Conservation (phyloP, 192 early-diverging fungal genomes). For the Globomyces pollinis-pini region DNA sequence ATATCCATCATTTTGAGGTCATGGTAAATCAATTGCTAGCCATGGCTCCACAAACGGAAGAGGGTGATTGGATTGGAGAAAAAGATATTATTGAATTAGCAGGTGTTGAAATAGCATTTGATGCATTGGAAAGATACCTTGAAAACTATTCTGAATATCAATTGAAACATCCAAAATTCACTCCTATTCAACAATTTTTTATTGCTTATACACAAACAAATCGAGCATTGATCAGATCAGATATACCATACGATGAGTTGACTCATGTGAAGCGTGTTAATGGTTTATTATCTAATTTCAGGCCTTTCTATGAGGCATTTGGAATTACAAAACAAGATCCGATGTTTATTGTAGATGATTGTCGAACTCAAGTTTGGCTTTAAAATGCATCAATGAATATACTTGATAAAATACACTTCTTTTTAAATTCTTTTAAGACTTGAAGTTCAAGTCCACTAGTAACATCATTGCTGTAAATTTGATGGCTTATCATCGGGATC, state of each 20-base stretch:
- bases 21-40: constrained; percentile 6
- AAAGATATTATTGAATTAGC: constrained; percentile 31
- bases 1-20: constrained; percentile 14
- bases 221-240: not conserved
- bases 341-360: too few species aligned
- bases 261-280: not conserved
- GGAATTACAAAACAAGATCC: constrained; percentile 1
- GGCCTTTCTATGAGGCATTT: constrained; percentile 5
- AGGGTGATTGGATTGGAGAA: constrained; percentile 15
- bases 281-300: not conserved
- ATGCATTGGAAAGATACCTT: not conserved
- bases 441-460: too few species aligned
- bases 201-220: not conserved
- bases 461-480: too few species aligned
- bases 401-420: too few species aligned
- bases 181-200: constrained; percentile 10
- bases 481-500: too few species aligned
- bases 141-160: not conserved
- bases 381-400: too few species aligned
- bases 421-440: too few species aligned
- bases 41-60: not conserved
- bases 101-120: constrained; percentile 11
- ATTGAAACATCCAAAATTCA: not conserved
- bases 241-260: not conserved
- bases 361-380: too few species aligned